Evolutionary conservation across 345 rosid genomes (phyloP).

Genomic region (Moricandia moricandioides): DNA sequence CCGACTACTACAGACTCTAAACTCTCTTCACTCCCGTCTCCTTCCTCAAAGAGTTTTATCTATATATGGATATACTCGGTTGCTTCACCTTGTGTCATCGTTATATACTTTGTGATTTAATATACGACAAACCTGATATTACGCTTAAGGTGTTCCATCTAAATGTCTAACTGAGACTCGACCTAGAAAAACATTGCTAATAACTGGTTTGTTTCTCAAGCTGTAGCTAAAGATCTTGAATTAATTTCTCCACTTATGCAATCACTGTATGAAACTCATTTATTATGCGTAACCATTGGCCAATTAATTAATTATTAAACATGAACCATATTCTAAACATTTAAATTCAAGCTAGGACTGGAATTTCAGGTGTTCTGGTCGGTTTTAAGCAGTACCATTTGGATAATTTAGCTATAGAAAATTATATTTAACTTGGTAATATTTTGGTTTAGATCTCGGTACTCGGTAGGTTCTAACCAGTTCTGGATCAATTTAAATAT

Average conservation of each 20-base stretch:
- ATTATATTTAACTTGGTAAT: no score
- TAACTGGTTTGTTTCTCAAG: background rate
- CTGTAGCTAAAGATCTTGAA: background rate
- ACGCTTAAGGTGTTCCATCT: conserved; percentile 20
- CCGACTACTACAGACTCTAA: no score
- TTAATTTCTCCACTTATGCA: background rate
- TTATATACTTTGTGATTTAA: background rate
- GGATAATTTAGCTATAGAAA: no score
- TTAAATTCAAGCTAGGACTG: background rate
- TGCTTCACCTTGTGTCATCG: no score
- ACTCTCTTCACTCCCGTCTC: background rate
- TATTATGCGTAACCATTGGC: background rate
- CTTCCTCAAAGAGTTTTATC: background rate
- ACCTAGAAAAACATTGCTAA: background rate
- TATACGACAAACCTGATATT: background rate
- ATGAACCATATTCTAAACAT: background rate
- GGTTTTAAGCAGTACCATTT: no score
- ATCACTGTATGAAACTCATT: background rate
- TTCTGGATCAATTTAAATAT: no score
- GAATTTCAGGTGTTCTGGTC: background rate
- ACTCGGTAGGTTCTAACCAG: no score
- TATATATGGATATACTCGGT: background rate
- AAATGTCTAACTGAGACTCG: conserved; percentile 15
- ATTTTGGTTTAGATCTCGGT: no score
- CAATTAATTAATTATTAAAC: background rate